A percentile compares a stretch with the other conserved stretches of the same genome.
Evolutionary conservation across 345 rosid genomes (phyloP).

Genomic region (Camelina neglecta): DNA sequence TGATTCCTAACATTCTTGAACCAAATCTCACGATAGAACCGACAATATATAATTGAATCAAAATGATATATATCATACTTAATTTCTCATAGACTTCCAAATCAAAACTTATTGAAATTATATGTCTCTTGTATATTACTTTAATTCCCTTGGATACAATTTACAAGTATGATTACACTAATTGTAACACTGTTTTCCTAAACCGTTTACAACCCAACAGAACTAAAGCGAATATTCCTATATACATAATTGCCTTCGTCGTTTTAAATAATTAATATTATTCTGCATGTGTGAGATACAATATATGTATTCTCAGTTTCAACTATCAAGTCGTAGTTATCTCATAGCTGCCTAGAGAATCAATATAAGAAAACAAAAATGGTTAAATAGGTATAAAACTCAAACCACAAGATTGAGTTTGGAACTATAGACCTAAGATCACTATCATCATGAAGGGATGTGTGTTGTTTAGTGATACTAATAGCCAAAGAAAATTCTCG

Average conservation of each 20-base stretch:
- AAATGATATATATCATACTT: too few relatives aligned
- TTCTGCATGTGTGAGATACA: constrained; percentile 1
- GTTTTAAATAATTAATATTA: background rate
- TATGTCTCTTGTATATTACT: too few relatives aligned
- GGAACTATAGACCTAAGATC: constrained; percentile 6
- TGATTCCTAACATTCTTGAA: too few relatives aligned
- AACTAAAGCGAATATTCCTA: constrained; percentile 6
- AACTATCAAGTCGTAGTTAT: background rate
- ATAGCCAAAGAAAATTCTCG: background rate
- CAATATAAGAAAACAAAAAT: background rate
- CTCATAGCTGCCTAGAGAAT: constrained; percentile 14
- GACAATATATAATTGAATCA: too few relatives aligned
- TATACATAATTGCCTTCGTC: background rate
- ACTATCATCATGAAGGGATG: constrained; percentile 5
- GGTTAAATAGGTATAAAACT: background rate
- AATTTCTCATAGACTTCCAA: too few relatives aligned
- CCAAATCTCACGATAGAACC: too few relatives aligned
- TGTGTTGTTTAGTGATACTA: constrained; percentile 17
- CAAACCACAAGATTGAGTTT: constrained; percentile 11
- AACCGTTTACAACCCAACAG: background rate
- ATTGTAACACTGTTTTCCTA: background rate
- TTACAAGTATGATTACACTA: background rate
- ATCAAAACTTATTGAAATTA: too few relatives aligned
- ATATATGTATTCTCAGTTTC: background rate
- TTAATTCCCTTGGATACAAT: too few relatives aligned